These are phyloP conservation scores for Plasmodium sp. DNA, from an alignment of 169 alveolate species.

Conservation along the genomic window DNA sequence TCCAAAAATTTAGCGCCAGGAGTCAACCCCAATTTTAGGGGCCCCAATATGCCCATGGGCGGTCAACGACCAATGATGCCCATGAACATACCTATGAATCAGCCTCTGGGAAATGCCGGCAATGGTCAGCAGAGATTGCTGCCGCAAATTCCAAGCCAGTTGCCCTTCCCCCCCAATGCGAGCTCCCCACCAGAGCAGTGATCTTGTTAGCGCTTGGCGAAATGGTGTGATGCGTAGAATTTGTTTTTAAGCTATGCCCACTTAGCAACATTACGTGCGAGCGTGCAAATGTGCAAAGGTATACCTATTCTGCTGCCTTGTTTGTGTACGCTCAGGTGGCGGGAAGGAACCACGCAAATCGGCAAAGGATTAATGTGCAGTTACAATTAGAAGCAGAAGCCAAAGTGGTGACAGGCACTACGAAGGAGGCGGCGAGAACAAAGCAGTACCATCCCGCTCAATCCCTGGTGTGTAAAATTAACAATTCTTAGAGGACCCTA, in stretches of 20 bases:
- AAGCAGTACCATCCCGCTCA: neutral
- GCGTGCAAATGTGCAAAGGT: neutral
- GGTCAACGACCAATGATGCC: slow-evolving; percentile 49
- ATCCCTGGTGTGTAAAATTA: neutral
- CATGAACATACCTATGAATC: slow-evolving; percentile 32
- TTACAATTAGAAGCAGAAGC: neutral
- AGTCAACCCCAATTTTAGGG: slow-evolving; percentile 26
- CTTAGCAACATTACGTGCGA: neutral
- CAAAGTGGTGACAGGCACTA: neutral
- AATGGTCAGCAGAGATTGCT: neutral
- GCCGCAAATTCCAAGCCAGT: slow-evolving; percentile 21
- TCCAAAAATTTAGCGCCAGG: slow-evolving; percentile 45
- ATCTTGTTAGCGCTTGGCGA: neutral
- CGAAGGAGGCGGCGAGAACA: neutral
- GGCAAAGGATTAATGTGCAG: neutral
- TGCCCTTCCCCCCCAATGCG: slow-evolving; percentile 12
- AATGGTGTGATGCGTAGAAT: neutral
- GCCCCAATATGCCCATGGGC: slow-evolving; percentile 10
- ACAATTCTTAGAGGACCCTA: neutral
- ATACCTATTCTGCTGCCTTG: neutral
- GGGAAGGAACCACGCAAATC: neutral
- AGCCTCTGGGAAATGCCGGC: neutral
- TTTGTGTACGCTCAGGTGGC: neutral
- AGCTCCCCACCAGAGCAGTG: slow-evolving; percentile 3
- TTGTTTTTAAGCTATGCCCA: neutral